Evolutionary conservation across 768 basidiomycete genomes (phyloP).

Genomic region (Trametopsis cervina): DNA sequence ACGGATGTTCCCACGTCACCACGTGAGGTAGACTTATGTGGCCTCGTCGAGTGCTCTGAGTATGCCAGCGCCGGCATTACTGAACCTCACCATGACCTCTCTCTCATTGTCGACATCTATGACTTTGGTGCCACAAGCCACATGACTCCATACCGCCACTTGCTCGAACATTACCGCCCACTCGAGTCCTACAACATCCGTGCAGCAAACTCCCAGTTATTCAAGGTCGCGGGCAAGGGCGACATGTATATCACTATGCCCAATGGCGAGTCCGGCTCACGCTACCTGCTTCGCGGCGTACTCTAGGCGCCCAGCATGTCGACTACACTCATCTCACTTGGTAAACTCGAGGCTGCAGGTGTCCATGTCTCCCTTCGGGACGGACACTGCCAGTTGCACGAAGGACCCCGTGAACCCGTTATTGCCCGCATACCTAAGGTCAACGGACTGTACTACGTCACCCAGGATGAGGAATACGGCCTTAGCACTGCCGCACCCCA

Average conservation of each 20-base stretch:
- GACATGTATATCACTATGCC: background rate
- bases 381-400: background rate
- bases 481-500: background rate
- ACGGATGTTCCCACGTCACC: no score
- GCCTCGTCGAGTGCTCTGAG: no score
- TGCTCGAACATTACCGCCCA: background rate
- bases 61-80: background rate
- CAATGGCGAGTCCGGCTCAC: background rate
- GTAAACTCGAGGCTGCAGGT: background rate
- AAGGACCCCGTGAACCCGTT: background rate
- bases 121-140: constrained; percentile 1
- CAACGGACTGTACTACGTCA: background rate
- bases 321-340: background rate
- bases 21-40: no score
- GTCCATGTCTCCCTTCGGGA: background rate
- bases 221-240: background rate
- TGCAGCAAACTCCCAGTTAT: background rate
- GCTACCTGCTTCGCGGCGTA: background rate
- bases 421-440: background rate
- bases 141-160: constrained; percentile 1
- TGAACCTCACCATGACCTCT: background rate
- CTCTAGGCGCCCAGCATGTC: background rate
- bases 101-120: background rate
- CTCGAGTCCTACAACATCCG: background rate
- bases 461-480: background rate